Conservation (phyloP, 2,329 filamentous ascomycete genomes). For the Ophiostoma angusticollis region DNA sequence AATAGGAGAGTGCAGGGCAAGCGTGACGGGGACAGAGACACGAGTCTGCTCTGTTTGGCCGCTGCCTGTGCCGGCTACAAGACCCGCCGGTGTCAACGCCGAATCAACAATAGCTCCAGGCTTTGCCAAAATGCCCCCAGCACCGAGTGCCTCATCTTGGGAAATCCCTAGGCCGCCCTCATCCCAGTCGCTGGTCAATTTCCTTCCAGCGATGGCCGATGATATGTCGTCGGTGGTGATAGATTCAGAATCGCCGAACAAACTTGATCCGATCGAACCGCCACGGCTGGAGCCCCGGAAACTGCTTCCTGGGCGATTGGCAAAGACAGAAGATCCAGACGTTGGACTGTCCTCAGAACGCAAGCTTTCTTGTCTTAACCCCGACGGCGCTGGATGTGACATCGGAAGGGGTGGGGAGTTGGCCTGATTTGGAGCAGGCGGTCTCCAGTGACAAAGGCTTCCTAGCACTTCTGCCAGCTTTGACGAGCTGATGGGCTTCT, state of each 20-base stretch:
- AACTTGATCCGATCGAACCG: slow-evolving; percentile 77
- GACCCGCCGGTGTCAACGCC: not conserved
- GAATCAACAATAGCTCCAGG: not conserved
- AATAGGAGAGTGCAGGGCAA: slow-evolving; percentile 34
- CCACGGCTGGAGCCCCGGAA: slow-evolving; percentile 70
- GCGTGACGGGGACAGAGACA: slow-evolving; percentile 47
- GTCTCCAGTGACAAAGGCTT: slow-evolving; percentile 85
- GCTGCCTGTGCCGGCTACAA: not conserved
- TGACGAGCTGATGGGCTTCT: slow-evolving; percentile 88
- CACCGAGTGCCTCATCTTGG: slow-evolving; percentile 38
- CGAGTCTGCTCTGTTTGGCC: slow-evolving; percentile 27
- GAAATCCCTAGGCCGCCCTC: slow-evolving; percentile 69
- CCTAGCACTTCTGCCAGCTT: slow-evolving; percentile 84
- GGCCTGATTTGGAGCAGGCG: slow-evolving; percentile 42
- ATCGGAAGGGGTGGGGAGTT: slow-evolving; percentile 33
- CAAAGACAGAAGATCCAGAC: slow-evolving; percentile 60
- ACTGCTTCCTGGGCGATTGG: slow-evolving; percentile 57
- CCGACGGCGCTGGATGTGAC: slow-evolving; percentile 48
- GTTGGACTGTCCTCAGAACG: slow-evolving; percentile 72
- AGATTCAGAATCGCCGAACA: slow-evolving; percentile 77
- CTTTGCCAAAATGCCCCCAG: too few species aligned
- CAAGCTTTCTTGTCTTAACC: slow-evolving; percentile 49
- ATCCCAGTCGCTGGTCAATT: slow-evolving; percentile 65
- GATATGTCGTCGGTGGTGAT: slow-evolving; percentile 66
- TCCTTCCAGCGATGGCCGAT: slow-evolving; percentile 63